Evolutionary conservation across 208 protist species (phyloP).

Genomic region (Naegleria fowleri): DNA sequence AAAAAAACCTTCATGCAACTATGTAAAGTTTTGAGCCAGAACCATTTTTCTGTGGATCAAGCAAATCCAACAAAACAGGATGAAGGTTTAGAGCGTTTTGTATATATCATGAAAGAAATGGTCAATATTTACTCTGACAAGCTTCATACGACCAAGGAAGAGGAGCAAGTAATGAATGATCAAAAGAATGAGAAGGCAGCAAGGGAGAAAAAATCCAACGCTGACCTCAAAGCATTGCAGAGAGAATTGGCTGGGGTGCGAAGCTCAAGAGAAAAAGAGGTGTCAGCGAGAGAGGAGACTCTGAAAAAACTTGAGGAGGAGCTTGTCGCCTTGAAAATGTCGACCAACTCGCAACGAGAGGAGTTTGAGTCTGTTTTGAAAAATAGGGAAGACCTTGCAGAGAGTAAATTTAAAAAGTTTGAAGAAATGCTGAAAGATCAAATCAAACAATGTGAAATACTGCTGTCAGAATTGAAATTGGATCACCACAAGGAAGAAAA

Average conservation of each 20-base stretch:
- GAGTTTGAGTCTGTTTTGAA: background rate
- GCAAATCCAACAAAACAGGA: background rate
- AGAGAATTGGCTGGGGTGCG: background rate
- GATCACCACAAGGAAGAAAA: background rate
- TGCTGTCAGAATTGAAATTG: background rate
- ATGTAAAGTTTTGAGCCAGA: slow-evolving; percentile 9
- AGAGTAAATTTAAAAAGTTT: background rate
- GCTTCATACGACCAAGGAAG: slow-evolving; percentile 5
- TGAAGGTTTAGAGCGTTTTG: background rate
- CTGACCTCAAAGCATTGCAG: background rate
- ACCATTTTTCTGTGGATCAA: background rate
- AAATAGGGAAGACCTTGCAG: background rate
- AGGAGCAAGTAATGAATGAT: background rate
- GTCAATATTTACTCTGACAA: background rate
- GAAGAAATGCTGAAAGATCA: background rate
- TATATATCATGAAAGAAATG: slow-evolving; percentile 14
- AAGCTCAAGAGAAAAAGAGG: slow-evolving; percentile 3
- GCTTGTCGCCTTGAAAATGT: background rate
- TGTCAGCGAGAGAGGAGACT: background rate
- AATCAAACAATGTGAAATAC: background rate
- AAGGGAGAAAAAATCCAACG: slow-evolving; percentile 15
- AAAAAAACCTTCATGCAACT: slow-evolving; percentile 2
- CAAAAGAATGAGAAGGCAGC: slow-evolving; percentile 10
- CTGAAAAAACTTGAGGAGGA: slow-evolving; percentile 8
- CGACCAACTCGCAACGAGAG: background rate